A percentile compares a stretch with the other conserved stretches of the same genome.
Conservation (phyloP, 1,284 basidiomycete species). For the Microbotryum saponariae region DNA sequence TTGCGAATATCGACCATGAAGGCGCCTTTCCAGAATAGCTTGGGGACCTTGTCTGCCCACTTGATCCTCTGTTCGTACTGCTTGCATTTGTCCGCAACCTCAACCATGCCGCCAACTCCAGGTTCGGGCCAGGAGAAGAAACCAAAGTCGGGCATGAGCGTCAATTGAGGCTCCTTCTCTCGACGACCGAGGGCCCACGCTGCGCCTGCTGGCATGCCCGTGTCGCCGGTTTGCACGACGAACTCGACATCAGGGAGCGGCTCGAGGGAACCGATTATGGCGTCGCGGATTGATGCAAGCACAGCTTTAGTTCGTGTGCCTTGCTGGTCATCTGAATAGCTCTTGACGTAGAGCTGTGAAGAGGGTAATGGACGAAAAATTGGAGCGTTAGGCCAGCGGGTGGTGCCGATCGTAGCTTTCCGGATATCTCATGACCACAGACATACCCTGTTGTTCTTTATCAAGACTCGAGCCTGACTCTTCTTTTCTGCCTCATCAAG, state of each 20-base stretch:
- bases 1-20: slow-evolving; percentile 39
- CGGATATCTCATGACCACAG: slow-evolving; percentile 5
- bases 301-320: slow-evolving; percentile 30
- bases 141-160: slow-evolving; percentile 41
- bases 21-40: slow-evolving; percentile 40
- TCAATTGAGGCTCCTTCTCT: slow-evolving; percentile 25
- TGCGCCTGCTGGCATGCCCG: slow-evolving; percentile 31
- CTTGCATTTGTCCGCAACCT: slow-evolving; percentile 36
- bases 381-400: neutral
- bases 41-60: slow-evolving; percentile 38
- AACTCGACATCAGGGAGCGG: slow-evolving; percentile 42
- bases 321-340: slow-evolving; percentile 34
- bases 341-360: slow-evolving; percentile 39
- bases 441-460: slow-evolving; percentile 38
- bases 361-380: neutral
- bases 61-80: slow-evolving; percentile 32
- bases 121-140: slow-evolving; percentile 42
- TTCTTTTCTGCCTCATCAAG: slow-evolving; percentile 38
- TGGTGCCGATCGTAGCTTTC: neutral
- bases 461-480: slow-evolving; percentile 37
- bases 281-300: slow-evolving; percentile 33
- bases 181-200: slow-evolving; percentile 34
- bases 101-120: slow-evolving; percentile 36
- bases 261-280: slow-evolving; percentile 37
- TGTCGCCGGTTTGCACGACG: slow-evolving; percentile 38